These are phyloP conservation scores for Apophysomyces variabilis DNA, from an alignment of 371 early-diverging fungal species.

Conservation along the genomic window DNA sequence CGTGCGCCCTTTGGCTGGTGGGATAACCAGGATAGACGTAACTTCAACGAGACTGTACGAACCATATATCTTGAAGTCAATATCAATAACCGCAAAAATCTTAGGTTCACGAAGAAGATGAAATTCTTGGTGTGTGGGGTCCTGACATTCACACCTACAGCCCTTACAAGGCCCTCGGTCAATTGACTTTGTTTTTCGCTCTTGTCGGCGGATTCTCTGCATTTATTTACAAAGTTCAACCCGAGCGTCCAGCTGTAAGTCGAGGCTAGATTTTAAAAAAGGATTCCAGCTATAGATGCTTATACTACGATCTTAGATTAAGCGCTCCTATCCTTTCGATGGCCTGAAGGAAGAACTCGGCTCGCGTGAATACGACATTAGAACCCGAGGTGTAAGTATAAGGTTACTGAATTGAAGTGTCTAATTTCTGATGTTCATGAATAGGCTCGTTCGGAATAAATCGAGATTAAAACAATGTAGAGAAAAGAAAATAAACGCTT, in stretches of 20 bases:
- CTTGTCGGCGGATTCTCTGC: slow-evolving; percentile 48
- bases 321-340: slow-evolving; percentile 54
- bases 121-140: slow-evolving; percentile 65
- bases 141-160: slow-evolving; percentile 66
- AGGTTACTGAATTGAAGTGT: not conserved
- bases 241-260: slow-evolving; percentile 54
- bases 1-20: slow-evolving; percentile 64
- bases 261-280: not conserved
- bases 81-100: not conserved
- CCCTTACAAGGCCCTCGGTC: slow-evolving; percentile 57
- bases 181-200: slow-evolving; percentile 45
- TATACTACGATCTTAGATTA: slow-evolving; percentile 23
- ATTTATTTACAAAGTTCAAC: slow-evolving; percentile 49
- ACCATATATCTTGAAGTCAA: not conserved
- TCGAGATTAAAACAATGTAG: slow-evolving; percentile 4
- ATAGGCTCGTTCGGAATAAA: slow-evolving; percentile 24
- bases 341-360: slow-evolving; percentile 55
- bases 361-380: slow-evolving; percentile 49
- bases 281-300: not conserved
- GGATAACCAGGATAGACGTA: slow-evolving; percentile 68
- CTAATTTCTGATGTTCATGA: not conserved
- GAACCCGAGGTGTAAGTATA: slow-evolving; percentile 52
- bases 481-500: not conserved
- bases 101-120: slow-evolving; percentile 70
- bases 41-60: slow-evolving; percentile 67